These are phyloP conservation scores for Yarrowia sp. DNA, from an alignment of 805 yeast genomes.

Conservation along the genomic window DNA sequence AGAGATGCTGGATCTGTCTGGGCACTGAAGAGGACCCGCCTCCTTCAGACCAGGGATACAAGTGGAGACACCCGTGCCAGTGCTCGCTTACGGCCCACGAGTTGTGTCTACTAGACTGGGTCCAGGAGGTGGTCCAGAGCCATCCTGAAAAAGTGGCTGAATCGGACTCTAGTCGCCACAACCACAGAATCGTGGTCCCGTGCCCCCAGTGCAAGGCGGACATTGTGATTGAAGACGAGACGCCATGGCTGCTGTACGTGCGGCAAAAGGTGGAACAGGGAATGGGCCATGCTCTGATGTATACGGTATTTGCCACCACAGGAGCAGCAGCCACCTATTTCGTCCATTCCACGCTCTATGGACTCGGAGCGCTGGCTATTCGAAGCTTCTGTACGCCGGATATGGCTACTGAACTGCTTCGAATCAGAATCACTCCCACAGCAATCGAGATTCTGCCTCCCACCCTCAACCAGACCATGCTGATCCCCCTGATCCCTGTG, in stretches of 20 bases:
- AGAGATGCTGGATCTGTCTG: conserved; percentile 53
- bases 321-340: conserved; percentile 35
- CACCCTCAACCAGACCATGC: conserved; percentile 24
- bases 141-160: conserved; percentile 39
- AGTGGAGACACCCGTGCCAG: conserved; percentile 57
- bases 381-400: conserved; percentile 28
- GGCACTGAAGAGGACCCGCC: conserved; percentile 50
- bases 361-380: conserved; percentile 26
- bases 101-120: conserved; percentile 56
- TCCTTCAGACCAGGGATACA: conserved; percentile 48
- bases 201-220: conserved; percentile 50
- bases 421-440: conserved; percentile 36
- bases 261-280: conserved; percentile 33
- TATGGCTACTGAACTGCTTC: conserved; percentile 27
- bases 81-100: conserved; percentile 58
- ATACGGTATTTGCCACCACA: conserved; percentile 20
- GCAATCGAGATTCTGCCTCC: conserved; percentile 36
- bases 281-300: conserved; percentile 32
- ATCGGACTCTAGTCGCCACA: conserved; percentile 23
- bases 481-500: conserved; percentile 29
- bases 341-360: conserved; percentile 27
- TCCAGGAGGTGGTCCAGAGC: conserved; percentile 47
- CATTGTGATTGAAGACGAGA: conserved; percentile 42
- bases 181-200: conserved; percentile 35
- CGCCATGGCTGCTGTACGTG: conserved; percentile 24